Conservation (phyloP, 768 basidiomycete species). For the Rossbeevera mucosa region DNA sequence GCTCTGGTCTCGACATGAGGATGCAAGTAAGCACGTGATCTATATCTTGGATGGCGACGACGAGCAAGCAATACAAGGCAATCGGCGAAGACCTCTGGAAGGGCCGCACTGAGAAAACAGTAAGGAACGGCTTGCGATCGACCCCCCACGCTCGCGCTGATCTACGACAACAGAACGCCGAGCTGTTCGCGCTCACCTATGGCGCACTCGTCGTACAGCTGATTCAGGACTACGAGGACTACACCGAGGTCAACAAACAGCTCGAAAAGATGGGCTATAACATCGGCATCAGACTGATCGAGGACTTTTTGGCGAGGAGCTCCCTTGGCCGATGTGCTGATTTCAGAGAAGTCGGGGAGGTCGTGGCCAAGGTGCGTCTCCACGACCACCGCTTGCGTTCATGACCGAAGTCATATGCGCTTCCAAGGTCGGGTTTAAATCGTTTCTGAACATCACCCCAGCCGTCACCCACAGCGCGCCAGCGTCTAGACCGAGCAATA, state of each 20-base stretch:
- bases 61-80: conserved; percentile 79
- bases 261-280: conserved; percentile 99
- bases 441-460: conserved; percentile 91
- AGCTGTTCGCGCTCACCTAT: conserved; percentile 94
- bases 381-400: background rate
- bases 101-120: conserved; percentile 89
- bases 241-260: conserved; percentile 90
- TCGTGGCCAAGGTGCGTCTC: conserved; percentile 77
- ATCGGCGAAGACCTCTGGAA: conserved; percentile 98
- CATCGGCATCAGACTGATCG: conserved; percentile 92
- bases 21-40: too few relatives aligned
- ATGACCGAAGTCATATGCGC: background rate
- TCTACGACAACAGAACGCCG: conserved; percentile 71
- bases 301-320: conserved; percentile 94
- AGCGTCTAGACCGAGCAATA: conserved; percentile 44
- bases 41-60: conserved; percentile 52
- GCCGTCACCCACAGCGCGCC: conserved; percentile 64
- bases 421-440: conserved; percentile 90
- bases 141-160: conserved; percentile 14
- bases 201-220: conserved; percentile 97
- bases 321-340: conserved; percentile 88
- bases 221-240: conserved; percentile 99
- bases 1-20: conserved; percentile 89
- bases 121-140: conserved; percentile 37
- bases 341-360: conserved; percentile 93